Evolutionary conservation across 495 filamentous ascomycete species (phyloP).

Genomic region (Penicillium odoratum): DNA sequence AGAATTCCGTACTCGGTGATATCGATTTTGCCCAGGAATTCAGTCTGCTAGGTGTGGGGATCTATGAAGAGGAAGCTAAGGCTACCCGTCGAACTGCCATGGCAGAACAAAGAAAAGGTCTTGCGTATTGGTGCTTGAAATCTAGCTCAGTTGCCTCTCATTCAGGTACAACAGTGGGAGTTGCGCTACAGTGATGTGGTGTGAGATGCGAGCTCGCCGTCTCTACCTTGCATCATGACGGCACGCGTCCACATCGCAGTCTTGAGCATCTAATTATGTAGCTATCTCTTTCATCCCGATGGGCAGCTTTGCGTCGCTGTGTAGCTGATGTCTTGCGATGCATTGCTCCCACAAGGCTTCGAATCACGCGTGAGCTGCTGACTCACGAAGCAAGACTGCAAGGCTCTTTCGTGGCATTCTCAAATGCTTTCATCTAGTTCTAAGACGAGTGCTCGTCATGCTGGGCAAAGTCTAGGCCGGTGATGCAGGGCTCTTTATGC

Average conservation of each 20-base stretch:
- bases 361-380: conserved; percentile 2
- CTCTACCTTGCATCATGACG: conserved; percentile 4
- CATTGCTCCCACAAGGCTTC: not conserved
- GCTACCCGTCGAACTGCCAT: conserved; percentile 5
- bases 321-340: conserved; percentile 1
- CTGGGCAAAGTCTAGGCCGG: not conserved
- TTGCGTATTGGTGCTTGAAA: not conserved
- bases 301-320: not conserved
- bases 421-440: not conserved
- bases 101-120: conserved; percentile 2
- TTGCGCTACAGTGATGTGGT: not conserved
- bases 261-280: not conserved
- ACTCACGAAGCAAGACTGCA: not conserved
- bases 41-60: conserved; percentile 1
- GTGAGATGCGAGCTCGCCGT: conserved; percentile 1
- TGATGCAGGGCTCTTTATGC: not conserved
- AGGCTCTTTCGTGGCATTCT: conserved; percentile 3
- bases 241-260: not conserved
- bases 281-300: not conserved
- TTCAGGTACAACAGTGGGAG: not conserved
- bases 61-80: conserved; percentile 3
- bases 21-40: conserved; percentile 2
- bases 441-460: not conserved
- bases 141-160: conserved; percentile 1
- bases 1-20: conserved; percentile 1